Evolutionary conservation across 208 protist genomes (phyloP).

Genomic region (Naegleria gruberi): DNA sequence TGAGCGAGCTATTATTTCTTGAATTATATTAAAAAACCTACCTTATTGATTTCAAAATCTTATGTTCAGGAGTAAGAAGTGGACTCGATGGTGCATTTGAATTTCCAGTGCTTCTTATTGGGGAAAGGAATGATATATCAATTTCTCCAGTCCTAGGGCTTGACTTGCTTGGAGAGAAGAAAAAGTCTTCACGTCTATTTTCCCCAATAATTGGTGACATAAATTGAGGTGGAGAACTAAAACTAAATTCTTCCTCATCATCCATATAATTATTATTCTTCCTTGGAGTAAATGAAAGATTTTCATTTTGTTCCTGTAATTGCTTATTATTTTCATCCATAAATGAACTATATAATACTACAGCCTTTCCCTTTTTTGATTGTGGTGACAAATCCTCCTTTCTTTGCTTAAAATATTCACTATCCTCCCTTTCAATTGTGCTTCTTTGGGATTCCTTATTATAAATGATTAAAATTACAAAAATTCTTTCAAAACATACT

Average conservation of each 20-base stretch:
- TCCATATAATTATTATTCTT: too few relatives aligned
- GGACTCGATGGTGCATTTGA: neutral
- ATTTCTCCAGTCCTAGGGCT: neutral
- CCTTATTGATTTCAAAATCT: neutral
- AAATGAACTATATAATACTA: neutral
- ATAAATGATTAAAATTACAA: neutral
- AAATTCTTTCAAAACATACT: neutral
- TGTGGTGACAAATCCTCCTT: slow-evolving; percentile 17
- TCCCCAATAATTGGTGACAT: neutral
- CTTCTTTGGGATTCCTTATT: neutral
- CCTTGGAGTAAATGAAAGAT: too few relatives aligned
- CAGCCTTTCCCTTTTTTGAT: neutral
- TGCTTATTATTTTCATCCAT: neutral
- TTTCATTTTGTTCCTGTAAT: too few relatives aligned
- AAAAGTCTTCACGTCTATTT: neutral
- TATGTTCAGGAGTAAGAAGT: neutral
- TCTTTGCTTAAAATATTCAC: slow-evolving; percentile 1
- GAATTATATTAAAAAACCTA: neutral
- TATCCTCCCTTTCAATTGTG: neutral
- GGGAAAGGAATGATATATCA: neutral
- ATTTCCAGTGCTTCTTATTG: neutral
- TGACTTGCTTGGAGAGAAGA: neutral
- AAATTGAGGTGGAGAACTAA: neutral
- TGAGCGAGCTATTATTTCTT: neutral
- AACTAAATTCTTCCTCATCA: neutral